Evolutionary conservation across 371 early-diverging fungal genomes (phyloP), one percentile per base, ranked within the genome.

Genomic region (Capillidium rhysosporum): DNA sequence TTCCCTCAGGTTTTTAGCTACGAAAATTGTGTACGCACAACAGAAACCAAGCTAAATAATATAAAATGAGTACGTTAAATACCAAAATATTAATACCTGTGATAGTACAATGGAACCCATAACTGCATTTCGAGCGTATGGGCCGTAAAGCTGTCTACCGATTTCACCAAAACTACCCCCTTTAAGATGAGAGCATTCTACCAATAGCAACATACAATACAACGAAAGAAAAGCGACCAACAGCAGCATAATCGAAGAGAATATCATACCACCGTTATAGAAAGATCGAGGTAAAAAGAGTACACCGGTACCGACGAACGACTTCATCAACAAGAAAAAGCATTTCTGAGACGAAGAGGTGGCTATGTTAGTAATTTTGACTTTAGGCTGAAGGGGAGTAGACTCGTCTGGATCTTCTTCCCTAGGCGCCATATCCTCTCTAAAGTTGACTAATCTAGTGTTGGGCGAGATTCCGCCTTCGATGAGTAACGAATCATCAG

Each of bases 231-330:
- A 56, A 4, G 77, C 78, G 61, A 75, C 72, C 1, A 61, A 56
- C 31, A 72, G 64, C 54, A 77, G 61, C 41, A 71, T 65, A 28
- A 77, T 31, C 2, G 69, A 67, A 4, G 79, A 76, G 53, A 78
- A 77, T 2, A 76, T 16, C 53, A 81, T 59, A n/a, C 81, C 81
- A 21, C 79, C 81, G 52, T 79, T 81, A 53, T 70, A 71, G 59
- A 80, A 80, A 72, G 76, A 75, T 63, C 69, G 77, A 0, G 80
- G 79, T 55, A 89, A 62, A 65, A 89, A 86, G 74, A 89, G 76
- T 55, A 89, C 82, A 23, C 87, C 87, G 8, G 85, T 89, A 4
- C 86, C 87, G 28, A 89, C 82, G 71, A 89, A 89, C 1, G 86
- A 83, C 63, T 89, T 89, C 52, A 86, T 64, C 14, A 86, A 61